These are phyloP conservation scores for Solanum peruvianum DNA, from an alignment of 257 asterid genomes.

Conservation along the genomic window DNA sequence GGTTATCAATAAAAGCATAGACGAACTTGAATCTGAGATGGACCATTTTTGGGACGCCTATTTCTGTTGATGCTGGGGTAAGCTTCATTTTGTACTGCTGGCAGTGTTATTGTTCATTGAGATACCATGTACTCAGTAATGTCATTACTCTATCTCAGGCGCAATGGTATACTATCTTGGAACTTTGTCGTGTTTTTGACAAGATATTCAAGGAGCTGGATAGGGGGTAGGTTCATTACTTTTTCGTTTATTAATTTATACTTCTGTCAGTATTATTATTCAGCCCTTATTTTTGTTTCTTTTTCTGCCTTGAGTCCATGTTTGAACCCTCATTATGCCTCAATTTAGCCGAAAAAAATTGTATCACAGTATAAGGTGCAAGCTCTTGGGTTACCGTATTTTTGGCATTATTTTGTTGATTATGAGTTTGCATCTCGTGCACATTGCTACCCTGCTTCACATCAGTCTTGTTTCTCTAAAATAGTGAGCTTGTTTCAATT, in stretches of 20 bases:
- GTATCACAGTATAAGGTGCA: no score
- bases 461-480: no score
- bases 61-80: slow-evolving; percentile 90
- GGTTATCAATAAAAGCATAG: slow-evolving; percentile 67
- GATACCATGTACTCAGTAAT: background rate
- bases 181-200: slow-evolving; percentile 92
- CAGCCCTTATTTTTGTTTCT: no score
- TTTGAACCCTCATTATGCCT: no score
- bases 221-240: slow-evolving; percentile 59
- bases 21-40: slow-evolving; percentile 84
- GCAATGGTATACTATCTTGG: slow-evolving; percentile 85
- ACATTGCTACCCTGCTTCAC: no score
- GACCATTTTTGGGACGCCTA: slow-evolving; percentile 86
- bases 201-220: slow-evolving; percentile 90
- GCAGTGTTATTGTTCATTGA: background rate
- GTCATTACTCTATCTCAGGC: slow-evolving; percentile 39
- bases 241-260: background rate
- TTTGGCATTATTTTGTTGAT: no score
- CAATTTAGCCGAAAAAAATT: no score
- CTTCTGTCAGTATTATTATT: no score
- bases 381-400: no score
- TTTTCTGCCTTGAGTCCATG: no score
- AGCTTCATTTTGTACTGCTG: slow-evolving; percentile 11
- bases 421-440: no score
- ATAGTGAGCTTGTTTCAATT: no score